Conservation (phyloP, 2,329 filamentous ascomycete species). For the Fusarium tuaranense region DNA sequence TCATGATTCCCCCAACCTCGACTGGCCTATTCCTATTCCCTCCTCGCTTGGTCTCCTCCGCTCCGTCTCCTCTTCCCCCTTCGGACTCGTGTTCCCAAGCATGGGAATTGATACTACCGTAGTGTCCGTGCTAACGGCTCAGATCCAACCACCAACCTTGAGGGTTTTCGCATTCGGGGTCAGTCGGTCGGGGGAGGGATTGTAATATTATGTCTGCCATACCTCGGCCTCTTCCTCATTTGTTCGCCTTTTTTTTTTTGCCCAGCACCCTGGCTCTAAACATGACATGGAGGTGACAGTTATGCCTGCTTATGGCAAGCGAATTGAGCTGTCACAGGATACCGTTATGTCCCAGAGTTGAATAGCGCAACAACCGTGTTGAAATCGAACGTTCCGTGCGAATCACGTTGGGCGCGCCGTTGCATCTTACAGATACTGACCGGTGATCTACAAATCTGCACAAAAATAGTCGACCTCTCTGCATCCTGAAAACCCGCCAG, state of each 20-base stretch:
- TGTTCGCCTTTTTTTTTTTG: neutral
- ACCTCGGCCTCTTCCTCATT: conserved; percentile 4
- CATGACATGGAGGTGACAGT: conserved; percentile 16
- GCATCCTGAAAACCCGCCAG: neutral
- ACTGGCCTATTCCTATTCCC: neutral
- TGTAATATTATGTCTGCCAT: neutral
- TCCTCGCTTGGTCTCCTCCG: conserved; percentile 1
- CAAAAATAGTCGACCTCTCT: conserved; percentile 3
- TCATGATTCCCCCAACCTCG: conserved; percentile 10
- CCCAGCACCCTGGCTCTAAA: conserved; percentile 6
- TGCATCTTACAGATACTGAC: conserved; percentile 25
- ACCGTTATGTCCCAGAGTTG: conserved; percentile 4
- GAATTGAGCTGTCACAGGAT: conserved; percentile 23
- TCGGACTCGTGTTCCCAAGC: conserved; percentile 3
- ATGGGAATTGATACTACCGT: conserved; percentile 5
- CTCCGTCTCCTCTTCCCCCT: neutral
- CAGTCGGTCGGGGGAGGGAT: neutral
- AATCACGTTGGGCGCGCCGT: conserved; percentile 23
- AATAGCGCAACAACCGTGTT: conserved; percentile 11
- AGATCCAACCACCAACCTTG: conserved; percentile 7
- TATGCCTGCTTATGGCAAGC: neutral
- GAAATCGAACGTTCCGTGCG: conserved; percentile 15
- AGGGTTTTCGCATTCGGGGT: neutral
- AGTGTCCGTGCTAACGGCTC: conserved; percentile 11
- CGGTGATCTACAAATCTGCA: conserved; percentile 21